A percentile compares a stretch with the other conserved stretches of the same genome.
Conservation (phyloP, 129 eudicot species). For the Centella asiatica region DNA sequence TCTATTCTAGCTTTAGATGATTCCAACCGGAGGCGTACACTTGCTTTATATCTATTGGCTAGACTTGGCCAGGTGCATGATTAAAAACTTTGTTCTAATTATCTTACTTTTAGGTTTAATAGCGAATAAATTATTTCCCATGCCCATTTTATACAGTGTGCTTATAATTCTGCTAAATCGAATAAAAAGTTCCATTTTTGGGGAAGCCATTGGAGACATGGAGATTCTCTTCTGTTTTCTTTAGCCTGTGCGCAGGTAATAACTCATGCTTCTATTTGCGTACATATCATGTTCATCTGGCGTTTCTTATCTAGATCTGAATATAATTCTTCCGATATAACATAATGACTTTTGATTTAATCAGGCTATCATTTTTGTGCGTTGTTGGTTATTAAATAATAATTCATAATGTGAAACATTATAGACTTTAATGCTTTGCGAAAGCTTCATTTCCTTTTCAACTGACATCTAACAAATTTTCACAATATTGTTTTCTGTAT, state of each 20-base stretch:
- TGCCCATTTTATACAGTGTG: conserved; percentile 52
- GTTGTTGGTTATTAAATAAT: too few species aligned
- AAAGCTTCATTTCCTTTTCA: too few species aligned
- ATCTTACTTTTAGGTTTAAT: neutral
- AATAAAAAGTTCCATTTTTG: conserved; percentile 86
- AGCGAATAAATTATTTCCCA: neutral
- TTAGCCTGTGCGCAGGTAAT: conserved; percentile 93
- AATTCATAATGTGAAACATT: too few species aligned
- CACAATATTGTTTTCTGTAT: too few species aligned
- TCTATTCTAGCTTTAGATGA: conserved; percentile 95
- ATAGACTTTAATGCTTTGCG: too few species aligned
- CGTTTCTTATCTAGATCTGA: too few species aligned
- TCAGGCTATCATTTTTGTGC: too few species aligned
- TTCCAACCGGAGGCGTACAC: conserved; percentile 83
- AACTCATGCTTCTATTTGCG: too few species aligned
- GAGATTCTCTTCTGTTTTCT: conserved; percentile 92
- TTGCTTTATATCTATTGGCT: conserved; percentile 89
- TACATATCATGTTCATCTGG: too few species aligned
- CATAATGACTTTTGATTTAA: too few species aligned
- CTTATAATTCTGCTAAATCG: conserved; percentile 92
- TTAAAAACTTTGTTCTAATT: neutral
- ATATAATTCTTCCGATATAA: too few species aligned
- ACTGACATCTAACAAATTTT: too few species aligned
- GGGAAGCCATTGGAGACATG: conserved; percentile 98
- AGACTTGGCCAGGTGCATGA: conserved; percentile 80